A percentile compares a stretch with the other conserved stretches of the same genome.
Evolutionary conservation across 805 yeast species (phyloP).

Genomic region (Saccharomycopsis vini): DNA sequence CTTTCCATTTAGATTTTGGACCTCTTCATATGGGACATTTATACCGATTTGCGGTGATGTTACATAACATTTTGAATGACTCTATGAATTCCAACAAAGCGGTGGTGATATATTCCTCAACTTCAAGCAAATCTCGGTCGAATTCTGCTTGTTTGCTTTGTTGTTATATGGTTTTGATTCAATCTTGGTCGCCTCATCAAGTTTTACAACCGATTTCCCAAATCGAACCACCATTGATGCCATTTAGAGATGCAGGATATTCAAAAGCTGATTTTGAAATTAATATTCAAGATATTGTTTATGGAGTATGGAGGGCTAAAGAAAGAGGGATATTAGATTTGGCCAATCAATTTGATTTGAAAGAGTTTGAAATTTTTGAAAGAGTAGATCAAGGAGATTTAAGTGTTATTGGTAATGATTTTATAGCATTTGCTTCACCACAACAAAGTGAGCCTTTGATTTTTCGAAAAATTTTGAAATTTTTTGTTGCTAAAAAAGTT

Average conservation of each 20-base stretch:
- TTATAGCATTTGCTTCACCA: conserved; percentile 97
- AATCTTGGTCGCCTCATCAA: conserved; percentile 97
- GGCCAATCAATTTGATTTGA: conserved; percentile 64
- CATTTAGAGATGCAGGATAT: conserved; percentile 96
- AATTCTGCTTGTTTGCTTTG: conserved; percentile 92
- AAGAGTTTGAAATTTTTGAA: conserved; percentile 90
- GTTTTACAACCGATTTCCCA: conserved; percentile 92
- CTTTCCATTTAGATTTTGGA: conserved; percentile 96
- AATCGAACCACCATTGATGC: conserved; percentile 86
- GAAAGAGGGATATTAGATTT: conserved; percentile 83
- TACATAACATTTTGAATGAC: conserved; percentile 86
- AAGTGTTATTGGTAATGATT: conserved; percentile 83
- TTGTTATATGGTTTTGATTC: conserved; percentile 91
- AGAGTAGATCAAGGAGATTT: conserved; percentile 96
- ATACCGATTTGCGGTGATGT: conserved; percentile 88
- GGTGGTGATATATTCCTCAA: conserved; percentile 80
- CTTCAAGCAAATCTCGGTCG: conserved; percentile 73
- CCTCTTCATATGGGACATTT: conserved; percentile 90
- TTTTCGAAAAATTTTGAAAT: conserved; percentile 69
- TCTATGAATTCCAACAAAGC: conserved; percentile 78
- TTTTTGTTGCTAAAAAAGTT: conserved; percentile 64
- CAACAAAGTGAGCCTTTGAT: conserved; percentile 71
- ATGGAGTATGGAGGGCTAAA: conserved; percentile 96
- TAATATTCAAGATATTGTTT: conserved; percentile 89
- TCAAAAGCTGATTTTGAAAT: conserved; percentile 90